A percentile compares a stretch with the other conserved stretches of the same genome.
These are phyloP conservation scores for Bothriochloa decipiens DNA, from an alignment of 176 grass and related monocot genomes.

Conservation along the genomic window DNA sequence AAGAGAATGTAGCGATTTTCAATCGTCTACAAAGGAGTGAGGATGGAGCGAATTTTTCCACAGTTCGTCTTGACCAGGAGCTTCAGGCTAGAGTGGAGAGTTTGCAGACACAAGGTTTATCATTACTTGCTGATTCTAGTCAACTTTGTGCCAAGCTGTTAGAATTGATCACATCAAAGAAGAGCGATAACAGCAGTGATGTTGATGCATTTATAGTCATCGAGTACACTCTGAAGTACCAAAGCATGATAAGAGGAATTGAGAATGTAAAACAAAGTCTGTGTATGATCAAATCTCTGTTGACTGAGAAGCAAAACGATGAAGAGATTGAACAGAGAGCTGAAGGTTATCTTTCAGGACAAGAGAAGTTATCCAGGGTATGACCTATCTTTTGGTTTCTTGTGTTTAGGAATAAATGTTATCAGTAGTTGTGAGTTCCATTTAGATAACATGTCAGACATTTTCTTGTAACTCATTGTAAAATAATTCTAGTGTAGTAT, in stretches of 20 bases:
- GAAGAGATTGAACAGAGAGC: constrained; percentile 23
- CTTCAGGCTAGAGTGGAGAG: constrained; percentile 53
- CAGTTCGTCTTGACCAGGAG: constrained; percentile 59
- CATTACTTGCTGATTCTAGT: constrained; percentile 54
- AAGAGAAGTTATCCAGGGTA: constrained; percentile 46
- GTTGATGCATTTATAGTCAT: constrained; percentile 37
- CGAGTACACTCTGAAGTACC: constrained; percentile 61
- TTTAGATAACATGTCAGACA: constrained; percentile 27
- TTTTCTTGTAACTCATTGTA: constrained; percentile 20
- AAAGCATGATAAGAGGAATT: constrained; percentile 55
- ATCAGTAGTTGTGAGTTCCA: not conserved
- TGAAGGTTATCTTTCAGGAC: constrained; percentile 15
- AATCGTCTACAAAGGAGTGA: constrained; percentile 46
- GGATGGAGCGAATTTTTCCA: constrained; percentile 35
- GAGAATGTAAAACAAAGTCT: constrained; percentile 67
- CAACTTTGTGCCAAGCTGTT: constrained; percentile 58
- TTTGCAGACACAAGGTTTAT: constrained; percentile 60
- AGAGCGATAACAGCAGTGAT: constrained; percentile 27
- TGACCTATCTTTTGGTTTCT: constrained; percentile 30
- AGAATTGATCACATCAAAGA: constrained; percentile 60
- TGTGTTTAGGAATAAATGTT: not conserved
- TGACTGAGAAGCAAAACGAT: constrained; percentile 61
- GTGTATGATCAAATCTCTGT: constrained; percentile 33
- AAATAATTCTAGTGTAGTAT: not conserved
- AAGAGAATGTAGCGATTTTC: constrained; percentile 56